Evolutionary conservation across 768 basidiomycete species (phyloP).

Genomic region (Daedaleopsis nitida): DNA sequence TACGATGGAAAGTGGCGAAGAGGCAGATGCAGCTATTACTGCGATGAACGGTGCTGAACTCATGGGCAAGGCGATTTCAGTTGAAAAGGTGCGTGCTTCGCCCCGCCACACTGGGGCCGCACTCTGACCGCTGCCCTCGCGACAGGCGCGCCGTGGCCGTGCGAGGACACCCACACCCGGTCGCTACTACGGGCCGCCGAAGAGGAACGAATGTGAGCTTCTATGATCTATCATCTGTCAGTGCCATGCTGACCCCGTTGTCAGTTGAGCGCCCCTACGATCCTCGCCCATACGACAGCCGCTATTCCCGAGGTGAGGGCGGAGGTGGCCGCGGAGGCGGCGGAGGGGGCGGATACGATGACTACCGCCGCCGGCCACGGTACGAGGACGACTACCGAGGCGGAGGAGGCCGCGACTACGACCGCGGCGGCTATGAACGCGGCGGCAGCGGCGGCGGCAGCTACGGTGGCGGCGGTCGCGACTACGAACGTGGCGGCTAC

Average conservation of each 20-base stretch:
- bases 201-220: constrained; percentile 64
- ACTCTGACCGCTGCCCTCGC: neutral
- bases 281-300: constrained; percentile 88
- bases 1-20: constrained; percentile 79
- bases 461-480: constrained; percentile 43
- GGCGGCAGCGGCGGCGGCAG: constrained; percentile 31
- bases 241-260: constrained; percentile 5
- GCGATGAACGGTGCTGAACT: constrained; percentile 82
- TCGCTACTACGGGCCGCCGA: constrained; percentile 91
- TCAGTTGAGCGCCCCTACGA: constrained; percentile 87
- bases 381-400: constrained; percentile 45
- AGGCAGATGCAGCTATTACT: constrained; percentile 89
- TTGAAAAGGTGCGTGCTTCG: constrained; percentile 72
- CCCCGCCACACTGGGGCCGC: no score
- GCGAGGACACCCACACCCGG: constrained; percentile 94
- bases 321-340: no score
- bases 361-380: constrained; percentile 52
- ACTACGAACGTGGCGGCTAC: constrained; percentile 39
- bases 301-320: constrained; percentile 51
- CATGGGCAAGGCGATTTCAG: constrained; percentile 83
- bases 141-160: constrained; percentile 83
- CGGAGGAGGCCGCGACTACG: constrained; percentile 37
- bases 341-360: constrained; percentile 37
- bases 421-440: constrained; percentile 40
- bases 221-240: constrained; percentile 5